Percentiles rank a stretch among this genome's conserved stretches.
These are phyloP conservation scores for Trichosanthes cucumerina DNA, from an alignment of 306 rosid genomes.

Conservation along the genomic window DNA sequence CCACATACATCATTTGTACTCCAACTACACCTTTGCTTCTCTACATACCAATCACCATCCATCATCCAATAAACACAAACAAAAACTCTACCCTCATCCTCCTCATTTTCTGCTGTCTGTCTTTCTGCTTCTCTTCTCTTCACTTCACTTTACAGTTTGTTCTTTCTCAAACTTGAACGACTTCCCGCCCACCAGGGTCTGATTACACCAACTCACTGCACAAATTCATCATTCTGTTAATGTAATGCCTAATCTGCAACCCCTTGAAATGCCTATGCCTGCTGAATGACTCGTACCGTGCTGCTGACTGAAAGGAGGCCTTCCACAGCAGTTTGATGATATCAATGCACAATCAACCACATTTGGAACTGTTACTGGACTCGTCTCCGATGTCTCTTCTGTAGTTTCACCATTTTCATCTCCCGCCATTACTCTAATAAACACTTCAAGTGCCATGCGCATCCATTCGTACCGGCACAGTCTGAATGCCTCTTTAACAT, in stretches of 20 bases:
- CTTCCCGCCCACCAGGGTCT: conserved; percentile 16
- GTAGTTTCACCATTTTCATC: conserved; percentile 15
- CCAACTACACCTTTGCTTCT: background rate
- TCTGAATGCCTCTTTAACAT: conserved; percentile 45
- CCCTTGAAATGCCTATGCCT: conserved; percentile 27
- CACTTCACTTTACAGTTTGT: conserved; percentile 20
- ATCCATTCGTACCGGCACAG: conserved; percentile 86
- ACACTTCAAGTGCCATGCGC: conserved; percentile 54
- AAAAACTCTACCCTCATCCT: background rate
- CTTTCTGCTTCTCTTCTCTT: background rate
- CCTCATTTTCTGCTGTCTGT: no score
- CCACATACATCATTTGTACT: background rate
- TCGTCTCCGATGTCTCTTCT: conserved; percentile 10
- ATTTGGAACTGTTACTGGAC: conserved; percentile 16
- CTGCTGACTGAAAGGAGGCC: conserved; percentile 26
- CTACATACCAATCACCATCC: background rate
- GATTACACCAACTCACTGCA: conserved; percentile 7
- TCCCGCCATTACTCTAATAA: conserved; percentile 42
- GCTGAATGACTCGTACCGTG: conserved; percentile 23
- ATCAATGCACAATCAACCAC: conserved; percentile 29
- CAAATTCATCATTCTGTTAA: conserved; percentile 23
- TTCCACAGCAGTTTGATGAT: conserved; percentile 30
- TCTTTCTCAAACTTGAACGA: conserved; percentile 26
- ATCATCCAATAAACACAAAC: background rate
- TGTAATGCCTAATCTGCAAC: conserved; percentile 27